These are phyloP conservation scores for Royoungia palumana DNA, from an alignment of 768 basidiomycete species.

Conservation along the genomic window DNA sequence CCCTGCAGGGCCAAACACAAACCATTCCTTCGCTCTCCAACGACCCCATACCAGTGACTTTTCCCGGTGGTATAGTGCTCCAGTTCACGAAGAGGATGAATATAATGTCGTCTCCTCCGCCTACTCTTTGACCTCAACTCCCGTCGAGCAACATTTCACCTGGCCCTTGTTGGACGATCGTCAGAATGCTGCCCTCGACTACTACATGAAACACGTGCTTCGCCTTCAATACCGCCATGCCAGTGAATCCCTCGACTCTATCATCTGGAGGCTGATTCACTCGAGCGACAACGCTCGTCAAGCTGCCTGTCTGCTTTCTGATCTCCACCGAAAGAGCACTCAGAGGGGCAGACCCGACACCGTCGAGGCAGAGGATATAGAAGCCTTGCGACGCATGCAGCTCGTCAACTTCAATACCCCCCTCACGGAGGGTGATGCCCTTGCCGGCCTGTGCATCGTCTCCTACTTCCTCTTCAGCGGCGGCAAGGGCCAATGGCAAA, in stretches of 20 bases:
- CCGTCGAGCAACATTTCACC: slow-evolving; percentile 8
- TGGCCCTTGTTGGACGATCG: slow-evolving; percentile 12
- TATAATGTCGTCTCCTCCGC: slow-evolving; percentile 21
- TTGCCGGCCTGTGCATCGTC: slow-evolving; percentile 73
- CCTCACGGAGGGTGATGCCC: slow-evolving; percentile 63
- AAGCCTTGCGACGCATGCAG: slow-evolving; percentile 26
- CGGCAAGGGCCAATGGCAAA: slow-evolving; percentile 64
- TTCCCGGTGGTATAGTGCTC: slow-evolving; percentile 17
- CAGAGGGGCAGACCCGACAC: slow-evolving; percentile 22
- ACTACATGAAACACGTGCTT: slow-evolving; percentile 63
- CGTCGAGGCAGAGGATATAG: slow-evolving; percentile 24
- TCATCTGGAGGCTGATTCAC: slow-evolving; percentile 53
- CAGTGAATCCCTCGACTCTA: slow-evolving; percentile 41
- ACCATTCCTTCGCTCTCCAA: slow-evolving; percentile 23
- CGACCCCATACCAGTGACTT: slow-evolving; percentile 30
- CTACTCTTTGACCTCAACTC: slow-evolving; percentile 8
- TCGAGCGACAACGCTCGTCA: slow-evolving; percentile 45
- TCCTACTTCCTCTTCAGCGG: slow-evolving; percentile 78
- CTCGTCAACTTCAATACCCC: slow-evolving; percentile 17
- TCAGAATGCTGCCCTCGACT: slow-evolving; percentile 24
- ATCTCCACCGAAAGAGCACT: slow-evolving; percentile 44
- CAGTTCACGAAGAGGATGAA: slow-evolving; percentile 16
- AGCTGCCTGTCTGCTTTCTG: slow-evolving; percentile 61
- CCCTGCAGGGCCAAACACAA: slow-evolving; percentile 44
- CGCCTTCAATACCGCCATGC: slow-evolving; percentile 69